Evolutionary conservation across 2,329 filamentous ascomycete species (phyloP), one percentile per base, ranked within the genome.

Genomic region (Fusarium sacchari): DNA sequence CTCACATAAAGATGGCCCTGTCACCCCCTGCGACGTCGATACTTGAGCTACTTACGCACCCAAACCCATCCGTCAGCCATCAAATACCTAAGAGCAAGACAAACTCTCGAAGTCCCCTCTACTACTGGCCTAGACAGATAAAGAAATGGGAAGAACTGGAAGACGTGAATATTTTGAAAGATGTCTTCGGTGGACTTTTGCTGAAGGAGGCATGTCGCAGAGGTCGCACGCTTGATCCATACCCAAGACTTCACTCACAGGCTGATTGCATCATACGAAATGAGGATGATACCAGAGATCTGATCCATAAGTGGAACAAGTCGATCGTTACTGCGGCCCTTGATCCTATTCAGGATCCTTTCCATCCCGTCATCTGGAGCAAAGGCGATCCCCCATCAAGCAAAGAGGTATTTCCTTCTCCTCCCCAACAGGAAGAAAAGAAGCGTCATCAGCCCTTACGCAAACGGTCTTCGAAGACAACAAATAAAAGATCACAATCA

Each of bases 41-140:
- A 26, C 55, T 72, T 18, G 66, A 72, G 53, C 39, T 69, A 15
- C 66, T 72, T 17, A 72, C 69, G 26, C 50, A 64, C 15, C 60
- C 60, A 36, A 71, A 69, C 34, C 69, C 69, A 14, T 20, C 44
- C 26, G 37, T 72, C 15, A 28, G 37, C 24, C 65, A 69, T 40
- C 14, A 14, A 30, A 30, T 22, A 17, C 43, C 52, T n/a, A 60
- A 49, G 18, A 53, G 44, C 52, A 72, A 63, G 17, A 72, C 65
- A 40, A 66, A 66, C 24, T 49, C 64, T 13, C 58, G 34, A 22
- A 28, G 30, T 44, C 9, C 3, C 10, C 39, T 43, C 2, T 69
- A 28, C 10, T 39, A 62, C 15, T 55, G 12, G 2, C 67, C 67
- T 6, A 34, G 15, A 20, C 46, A 67, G 34, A 32, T 70, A n/a